phyloP scores from a whole-genome alignment of 176 grass and related monocot genomes.

The Hordeum marinum region DNA sequence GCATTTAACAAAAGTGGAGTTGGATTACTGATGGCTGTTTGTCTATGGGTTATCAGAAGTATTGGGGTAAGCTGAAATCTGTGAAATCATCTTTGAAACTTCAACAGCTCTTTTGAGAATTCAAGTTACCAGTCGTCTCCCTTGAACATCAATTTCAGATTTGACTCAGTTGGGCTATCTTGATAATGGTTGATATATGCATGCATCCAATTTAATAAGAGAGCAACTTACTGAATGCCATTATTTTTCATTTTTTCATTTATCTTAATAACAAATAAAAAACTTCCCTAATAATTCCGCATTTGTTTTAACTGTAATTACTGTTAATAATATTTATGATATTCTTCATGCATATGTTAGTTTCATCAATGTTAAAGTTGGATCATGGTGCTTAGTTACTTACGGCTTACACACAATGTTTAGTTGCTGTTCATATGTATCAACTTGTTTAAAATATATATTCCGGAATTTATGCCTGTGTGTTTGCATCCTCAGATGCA shows the following conservation, averaged over 20 bases:
- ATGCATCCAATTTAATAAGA: neutral
- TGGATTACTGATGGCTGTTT: conserved; percentile 89
- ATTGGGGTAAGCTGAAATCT: conserved; percentile 68
- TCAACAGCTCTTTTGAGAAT: neutral
- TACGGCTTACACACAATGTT: neutral
- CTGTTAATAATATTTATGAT: neutral
- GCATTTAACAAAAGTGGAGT: conserved; percentile 98
- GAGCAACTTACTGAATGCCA: neutral
- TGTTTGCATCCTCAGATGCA: neutral
- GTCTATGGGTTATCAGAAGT: conserved; percentile 94
- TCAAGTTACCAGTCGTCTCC: neutral
- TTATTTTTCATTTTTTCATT: neutral
- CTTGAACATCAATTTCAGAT: conserved; percentile 10
- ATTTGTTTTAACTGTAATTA: neutral
- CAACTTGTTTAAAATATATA: neutral
- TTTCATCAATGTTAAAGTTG: neutral
- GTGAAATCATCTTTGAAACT: neutral
- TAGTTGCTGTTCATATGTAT: neutral
- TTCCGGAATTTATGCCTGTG: neutral
- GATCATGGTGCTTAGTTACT: conserved; percentile 4
- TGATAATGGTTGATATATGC: neutral
- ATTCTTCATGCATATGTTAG: neutral
- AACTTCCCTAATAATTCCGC: neutral
- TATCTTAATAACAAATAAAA: neutral
- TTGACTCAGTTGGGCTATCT: neutral